phyloP scores from a whole-genome alignment of 2,329 filamentous ascomycete species.

The Talaromyces funiculosus region DNA sequence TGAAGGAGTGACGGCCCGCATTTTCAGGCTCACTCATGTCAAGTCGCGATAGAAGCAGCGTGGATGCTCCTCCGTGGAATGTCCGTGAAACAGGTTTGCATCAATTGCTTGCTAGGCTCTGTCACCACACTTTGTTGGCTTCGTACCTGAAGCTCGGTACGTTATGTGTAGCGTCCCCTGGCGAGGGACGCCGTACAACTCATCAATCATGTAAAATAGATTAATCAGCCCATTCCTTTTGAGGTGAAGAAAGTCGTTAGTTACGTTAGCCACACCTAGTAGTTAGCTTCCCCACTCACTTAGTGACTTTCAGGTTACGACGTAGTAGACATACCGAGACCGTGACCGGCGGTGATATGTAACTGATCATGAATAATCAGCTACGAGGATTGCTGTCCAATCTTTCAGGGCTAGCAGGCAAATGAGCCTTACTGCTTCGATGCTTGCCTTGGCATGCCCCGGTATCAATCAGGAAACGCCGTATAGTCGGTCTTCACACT shows the following conservation, averaged over 20 bases:
- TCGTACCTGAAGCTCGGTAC: neutral
- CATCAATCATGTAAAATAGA: neutral
- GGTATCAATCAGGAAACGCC: neutral
- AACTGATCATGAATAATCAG: neutral
- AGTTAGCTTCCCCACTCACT: neutral
- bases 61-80: too few species aligned
- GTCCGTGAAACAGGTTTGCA: neutral
- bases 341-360: neutral
- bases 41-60: too few species aligned
- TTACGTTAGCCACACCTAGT: neutral
- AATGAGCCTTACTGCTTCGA: neutral
- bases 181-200: neutral
- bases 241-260: constrained; percentile 1
- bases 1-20: constrained; percentile 1
- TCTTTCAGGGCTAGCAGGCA: neutral
- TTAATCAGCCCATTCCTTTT: neutral
- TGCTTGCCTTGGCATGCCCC: neutral
- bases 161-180: neutral
- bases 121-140: neutral
- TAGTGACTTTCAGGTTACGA: neutral
- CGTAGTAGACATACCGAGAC: neutral
- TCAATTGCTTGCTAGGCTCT: too few species aligned
- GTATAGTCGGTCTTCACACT: neutral
- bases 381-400: neutral
- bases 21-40: neutral